Base-by-base conservation (phyloP, 306 rosid genomes). In the Trifolium pratense region DNA sequence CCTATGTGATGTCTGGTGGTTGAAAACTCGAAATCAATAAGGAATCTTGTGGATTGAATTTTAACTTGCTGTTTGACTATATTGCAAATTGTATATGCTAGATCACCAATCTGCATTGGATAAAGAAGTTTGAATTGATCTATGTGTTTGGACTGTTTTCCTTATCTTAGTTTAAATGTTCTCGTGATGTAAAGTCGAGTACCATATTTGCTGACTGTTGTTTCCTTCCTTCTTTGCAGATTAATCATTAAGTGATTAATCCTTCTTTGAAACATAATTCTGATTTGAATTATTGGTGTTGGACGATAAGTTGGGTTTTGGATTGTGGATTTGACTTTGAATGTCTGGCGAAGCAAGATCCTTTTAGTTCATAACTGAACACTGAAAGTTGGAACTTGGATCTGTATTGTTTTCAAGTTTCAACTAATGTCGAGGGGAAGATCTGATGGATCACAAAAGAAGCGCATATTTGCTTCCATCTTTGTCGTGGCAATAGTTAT, bases 361-460 rank as follows among this genome's bases (percentile, higher is more conserved):
- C 64, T 63, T 59, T 45, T 71, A 53, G 70, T 60, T 60, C n/a
- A 39, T 45, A 68, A 46, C 65, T 59, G 53, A 58, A 56, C 73
- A 45, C 79, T 46, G 64, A 66, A 52, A 81, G 20, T 55, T 70
- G 70, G 68, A 66, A 40, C 36, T 57, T 57, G 73, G 69, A 53
- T 61, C 80, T 78, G 84, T 74, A 68, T 72, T 78, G 46, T 69
- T 71, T 62, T 60, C 73, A 74, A 75, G 59, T 68, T 62, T 60
- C 73, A 74, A 75, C 60, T 66, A 32, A 73, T 83, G 95, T 83
- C 73, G 84, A 88, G 99, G 85, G 91, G 91, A 66, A 88, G 97
- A 82, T 82, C 96, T 52, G 92, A 91, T 89, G 93, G 89, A 53
- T 68, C 89, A 1, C 95, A 87, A 57, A 91, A 89, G 89, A 91